A percentile compares a stretch with the other conserved stretches of the same genome.
phyloP scores from a whole-genome alignment of 257 asterid species.

The Nicotiana benthamiana region DNA sequence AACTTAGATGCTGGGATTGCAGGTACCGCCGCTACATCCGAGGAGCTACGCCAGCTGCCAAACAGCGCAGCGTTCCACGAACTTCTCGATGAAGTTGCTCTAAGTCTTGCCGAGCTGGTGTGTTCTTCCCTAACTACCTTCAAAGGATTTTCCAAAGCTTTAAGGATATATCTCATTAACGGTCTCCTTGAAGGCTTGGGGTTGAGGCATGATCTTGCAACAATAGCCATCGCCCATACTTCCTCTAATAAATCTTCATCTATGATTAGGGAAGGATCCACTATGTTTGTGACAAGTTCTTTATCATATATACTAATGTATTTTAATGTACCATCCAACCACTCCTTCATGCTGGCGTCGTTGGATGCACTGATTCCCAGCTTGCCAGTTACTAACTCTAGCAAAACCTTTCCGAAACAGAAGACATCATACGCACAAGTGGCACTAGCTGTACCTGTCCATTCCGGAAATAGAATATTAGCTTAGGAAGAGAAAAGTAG shows the following conservation, averaged over 20 bases:
- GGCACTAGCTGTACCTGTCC: conserved; percentile 53
- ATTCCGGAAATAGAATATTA: conserved; percentile 3
- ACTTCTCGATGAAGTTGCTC: conserved; percentile 70
- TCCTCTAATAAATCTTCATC: conserved; percentile 93
- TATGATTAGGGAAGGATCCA: conserved; percentile 74
- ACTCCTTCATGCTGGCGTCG: conserved; percentile 56
- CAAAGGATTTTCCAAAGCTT: conserved; percentile 83
- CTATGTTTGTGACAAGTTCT: conserved; percentile 76
- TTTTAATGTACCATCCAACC: conserved; percentile 59
- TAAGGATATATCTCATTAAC: conserved; percentile 79
- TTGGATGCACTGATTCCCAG: conserved; percentile 78
- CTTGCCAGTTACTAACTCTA: conserved; percentile 91
- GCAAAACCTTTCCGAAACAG: conserved; percentile 87
- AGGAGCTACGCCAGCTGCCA: conserved; percentile 90
- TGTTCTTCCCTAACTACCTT: conserved; percentile 88
- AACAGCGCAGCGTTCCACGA: conserved; percentile 88
- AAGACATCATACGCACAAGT: conserved; percentile 79
- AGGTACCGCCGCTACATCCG: conserved; percentile 44
- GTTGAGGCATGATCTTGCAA: conserved; percentile 87
- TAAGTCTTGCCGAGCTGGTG: conserved; percentile 67
- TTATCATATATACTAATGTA: conserved; percentile 75
- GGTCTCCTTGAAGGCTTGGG: conserved; percentile 89
- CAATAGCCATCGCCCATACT: conserved; percentile 98
- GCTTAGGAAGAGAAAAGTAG: neutral
- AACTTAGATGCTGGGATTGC: conserved; percentile 24